phyloP scores from a whole-genome alignment of 1,139 yeast genomes.

The Suhomyces terraborum region DNA sequence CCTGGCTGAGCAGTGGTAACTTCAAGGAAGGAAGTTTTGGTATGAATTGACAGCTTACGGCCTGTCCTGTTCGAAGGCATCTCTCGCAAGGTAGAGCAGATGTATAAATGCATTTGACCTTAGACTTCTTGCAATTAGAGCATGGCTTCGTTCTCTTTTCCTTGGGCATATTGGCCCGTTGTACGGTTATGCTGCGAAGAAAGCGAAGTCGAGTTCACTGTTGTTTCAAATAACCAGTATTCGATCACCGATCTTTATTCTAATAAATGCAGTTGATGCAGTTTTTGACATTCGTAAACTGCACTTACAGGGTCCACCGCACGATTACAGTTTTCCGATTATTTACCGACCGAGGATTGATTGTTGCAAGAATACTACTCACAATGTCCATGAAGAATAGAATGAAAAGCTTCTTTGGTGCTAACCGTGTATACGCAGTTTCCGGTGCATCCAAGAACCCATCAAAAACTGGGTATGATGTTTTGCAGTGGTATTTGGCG shows the following conservation, averaged over 20 bases:
- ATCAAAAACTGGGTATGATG: constrained; percentile 69
- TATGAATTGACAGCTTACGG: constrained; percentile 53
- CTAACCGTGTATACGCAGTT: constrained; percentile 60
- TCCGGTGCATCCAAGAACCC: constrained; percentile 74
- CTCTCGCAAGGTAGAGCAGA: constrained; percentile 57
- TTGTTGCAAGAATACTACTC: not conserved
- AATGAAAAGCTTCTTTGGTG: constrained; percentile 52
- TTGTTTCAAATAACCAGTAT: not conserved
- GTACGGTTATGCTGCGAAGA: not conserved
- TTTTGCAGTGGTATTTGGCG: constrained; percentile 65
- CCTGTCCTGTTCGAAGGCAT: constrained; percentile 53
- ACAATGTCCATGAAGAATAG: constrained; percentile 43
- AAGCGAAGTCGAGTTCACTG: not conserved
- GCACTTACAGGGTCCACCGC: not conserved
- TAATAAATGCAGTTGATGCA: not conserved
- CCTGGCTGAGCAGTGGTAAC: constrained; percentile 36
- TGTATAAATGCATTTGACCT: constrained; percentile 59
- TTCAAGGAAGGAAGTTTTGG: constrained; percentile 52
- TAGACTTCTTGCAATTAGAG: constrained; percentile 60
- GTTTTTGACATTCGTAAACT: not conserved
- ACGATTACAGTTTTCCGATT: not conserved
- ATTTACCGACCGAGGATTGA: constrained; percentile 1
- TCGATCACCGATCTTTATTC: not conserved
- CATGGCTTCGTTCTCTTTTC: constrained; percentile 63
- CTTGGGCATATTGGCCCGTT: constrained; percentile 31